Percentiles rank a stretch among this genome's conserved stretches.
Evolutionary conservation across 768 basidiomycete species (phyloP).

Genomic region (Collybia sp.): DNA sequence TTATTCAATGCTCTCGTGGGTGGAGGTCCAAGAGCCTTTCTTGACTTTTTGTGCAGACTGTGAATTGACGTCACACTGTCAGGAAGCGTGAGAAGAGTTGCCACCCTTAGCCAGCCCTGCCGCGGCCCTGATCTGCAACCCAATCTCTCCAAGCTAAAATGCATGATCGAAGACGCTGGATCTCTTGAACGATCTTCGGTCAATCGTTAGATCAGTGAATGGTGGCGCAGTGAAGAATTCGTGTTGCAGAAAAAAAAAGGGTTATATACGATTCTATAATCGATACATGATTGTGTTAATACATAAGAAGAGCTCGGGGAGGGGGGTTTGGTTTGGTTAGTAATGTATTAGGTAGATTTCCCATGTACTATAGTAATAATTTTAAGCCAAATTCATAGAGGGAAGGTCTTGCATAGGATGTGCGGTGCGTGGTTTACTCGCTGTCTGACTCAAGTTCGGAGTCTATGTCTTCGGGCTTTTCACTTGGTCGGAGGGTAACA

Average conservation of each 20-base stretch:
- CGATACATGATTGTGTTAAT: neutral
- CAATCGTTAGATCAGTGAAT: too few relatives aligned
- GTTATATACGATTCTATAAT: neutral
- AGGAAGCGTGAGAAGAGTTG: slow-evolving; percentile 4
- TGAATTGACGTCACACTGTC: slow-evolving; percentile 12
- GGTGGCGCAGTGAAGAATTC: too few relatives aligned
- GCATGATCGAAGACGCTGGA: too few relatives aligned
- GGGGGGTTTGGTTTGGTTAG: neutral
- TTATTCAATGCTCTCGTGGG: too few relatives aligned
- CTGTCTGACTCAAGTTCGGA: slow-evolving; percentile 28
- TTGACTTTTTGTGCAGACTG: neutral
- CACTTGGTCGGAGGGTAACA: slow-evolving; percentile 36
- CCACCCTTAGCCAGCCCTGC: slow-evolving; percentile 2
- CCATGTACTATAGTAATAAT: too few relatives aligned
- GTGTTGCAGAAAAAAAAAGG: neutral
- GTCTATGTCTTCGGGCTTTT: slow-evolving; percentile 27
- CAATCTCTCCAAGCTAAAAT: slow-evolving; percentile 6
- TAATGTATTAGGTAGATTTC: slow-evolving; percentile 1
- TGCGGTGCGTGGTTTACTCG: slow-evolving; percentile 19
- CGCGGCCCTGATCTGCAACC: slow-evolving; percentile 18
- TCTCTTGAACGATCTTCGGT: too few relatives aligned
- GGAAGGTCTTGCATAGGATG: neutral
- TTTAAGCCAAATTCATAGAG: neutral
- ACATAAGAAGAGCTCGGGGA: neutral
- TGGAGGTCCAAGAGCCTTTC: neutral